Percentiles rank a stretch among this genome's conserved stretches.
phyloP scores from a whole-genome alignment of 192 early-diverging fungal species.

The Coemansia guatemalensis region DNA sequence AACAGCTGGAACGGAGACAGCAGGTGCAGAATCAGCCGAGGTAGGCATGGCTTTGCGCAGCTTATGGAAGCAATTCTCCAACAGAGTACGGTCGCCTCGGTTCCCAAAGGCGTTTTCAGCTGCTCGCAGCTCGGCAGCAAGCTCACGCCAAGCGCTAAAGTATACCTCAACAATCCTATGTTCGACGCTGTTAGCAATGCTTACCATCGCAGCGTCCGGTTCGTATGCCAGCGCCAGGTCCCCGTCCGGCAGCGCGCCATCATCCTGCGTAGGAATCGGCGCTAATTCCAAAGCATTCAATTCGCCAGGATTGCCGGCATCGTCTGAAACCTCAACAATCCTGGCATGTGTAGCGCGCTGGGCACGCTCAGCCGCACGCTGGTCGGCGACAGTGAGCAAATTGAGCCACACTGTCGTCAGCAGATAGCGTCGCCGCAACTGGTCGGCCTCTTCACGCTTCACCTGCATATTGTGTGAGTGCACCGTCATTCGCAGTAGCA shows the following conservation, averaged over 20 bases:
- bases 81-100: constrained; percentile 5
- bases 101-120: not conserved
- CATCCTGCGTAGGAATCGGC: not conserved
- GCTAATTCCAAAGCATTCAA: too few species aligned
- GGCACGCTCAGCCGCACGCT: constrained; percentile 6
- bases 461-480: not conserved
- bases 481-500: not conserved
- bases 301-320: too few species aligned
- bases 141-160: constrained; percentile 28
- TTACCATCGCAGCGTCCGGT: constrained; percentile 1
- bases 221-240: not conserved
- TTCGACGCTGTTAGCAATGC: not conserved
- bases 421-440: not conserved
- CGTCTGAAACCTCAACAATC: not conserved
- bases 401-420: constrained; percentile 13
- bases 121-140: constrained; percentile 7
- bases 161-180: not conserved
- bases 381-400: not conserved
- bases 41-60: too few species aligned
- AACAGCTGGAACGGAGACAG: too few species aligned
- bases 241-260: not conserved
- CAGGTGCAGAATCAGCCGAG: too few species aligned
- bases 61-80: not conserved
- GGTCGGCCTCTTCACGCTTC: constrained; percentile 7
- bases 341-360: not conserved